Percentiles rank a stretch among this genome's conserved stretches.
Conservation (phyloP, 2,329 filamentous ascomycete genomes). For the Alternaria sp. region DNA sequence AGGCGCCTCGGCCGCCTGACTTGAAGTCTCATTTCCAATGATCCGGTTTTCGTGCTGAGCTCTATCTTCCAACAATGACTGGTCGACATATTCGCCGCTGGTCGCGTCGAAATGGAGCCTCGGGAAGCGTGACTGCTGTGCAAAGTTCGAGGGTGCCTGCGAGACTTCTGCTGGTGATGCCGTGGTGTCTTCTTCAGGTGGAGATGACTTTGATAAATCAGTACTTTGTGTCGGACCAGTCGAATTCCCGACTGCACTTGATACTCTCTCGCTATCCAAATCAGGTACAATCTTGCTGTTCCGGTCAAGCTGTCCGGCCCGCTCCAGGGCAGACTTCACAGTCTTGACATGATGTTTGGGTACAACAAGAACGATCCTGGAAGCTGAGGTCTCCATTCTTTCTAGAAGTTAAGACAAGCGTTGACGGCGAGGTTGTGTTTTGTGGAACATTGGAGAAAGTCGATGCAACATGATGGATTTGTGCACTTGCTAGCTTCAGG, state of each 20-base stretch:
- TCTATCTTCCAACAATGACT: neutral
- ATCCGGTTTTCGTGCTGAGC: neutral
- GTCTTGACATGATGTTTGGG: slow-evolving; percentile 45
- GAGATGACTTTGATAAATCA: neutral
- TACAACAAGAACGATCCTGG: slow-evolving; percentile 31
- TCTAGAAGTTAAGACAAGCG: neutral
- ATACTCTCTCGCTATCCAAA: neutral
- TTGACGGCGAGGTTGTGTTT: neutral
- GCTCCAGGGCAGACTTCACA: slow-evolving; percentile 49
- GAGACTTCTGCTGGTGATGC: neutral
- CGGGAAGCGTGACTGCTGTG: neutral
- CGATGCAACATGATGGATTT: neutral
- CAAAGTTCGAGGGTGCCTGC: neutral
- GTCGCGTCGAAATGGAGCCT: neutral
- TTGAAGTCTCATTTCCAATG: too few species aligned
- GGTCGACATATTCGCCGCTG: neutral
- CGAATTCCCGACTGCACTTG: fast-evolving
- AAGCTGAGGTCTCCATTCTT: neutral
- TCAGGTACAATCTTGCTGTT: slow-evolving; percentile 35
- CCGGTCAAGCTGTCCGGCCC: slow-evolving; percentile 32
- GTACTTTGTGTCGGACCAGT: neutral
- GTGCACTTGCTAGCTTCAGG: slow-evolving; percentile 1
- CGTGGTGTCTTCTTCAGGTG: neutral
- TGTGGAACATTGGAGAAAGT: neutral
- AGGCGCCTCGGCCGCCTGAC: neutral